A percentile compares a stretch with the other conserved stretches of the same genome.
Evolutionary conservation across 306 rosid species (phyloP).

Genomic region (Nissolia schottii): DNA sequence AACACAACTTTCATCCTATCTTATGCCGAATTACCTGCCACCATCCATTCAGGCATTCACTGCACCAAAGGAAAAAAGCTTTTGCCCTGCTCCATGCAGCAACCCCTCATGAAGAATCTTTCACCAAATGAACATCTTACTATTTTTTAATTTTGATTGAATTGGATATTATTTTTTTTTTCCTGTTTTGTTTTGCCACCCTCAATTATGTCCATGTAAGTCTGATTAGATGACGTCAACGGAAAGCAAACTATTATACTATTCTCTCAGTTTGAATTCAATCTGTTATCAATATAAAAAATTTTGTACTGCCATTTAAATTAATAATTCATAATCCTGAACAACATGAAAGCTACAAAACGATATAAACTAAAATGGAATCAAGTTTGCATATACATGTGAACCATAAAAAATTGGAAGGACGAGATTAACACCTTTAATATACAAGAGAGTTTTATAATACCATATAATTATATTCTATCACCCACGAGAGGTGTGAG

Average conservation of each 20-base stretch:
- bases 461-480: too few species aligned
- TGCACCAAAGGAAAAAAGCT: background rate
- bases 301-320: background rate
- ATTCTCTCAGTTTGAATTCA: background rate
- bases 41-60: background rate
- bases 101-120: background rate
- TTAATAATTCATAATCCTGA: background rate
- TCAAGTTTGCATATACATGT: background rate
- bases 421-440: too few species aligned
- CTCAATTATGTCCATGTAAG: background rate
- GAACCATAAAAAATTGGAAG: background rate
- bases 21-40: slow-evolving; percentile 9
- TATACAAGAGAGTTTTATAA: too few species aligned
- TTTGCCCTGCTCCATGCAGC: slow-evolving; percentile 15
- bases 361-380: background rate
- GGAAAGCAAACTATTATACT: background rate
- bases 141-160: background rate
- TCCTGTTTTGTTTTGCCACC: background rate
- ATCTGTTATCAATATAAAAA: background rate
- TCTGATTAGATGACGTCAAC: background rate
- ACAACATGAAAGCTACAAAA: background rate
- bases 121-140: slow-evolving; percentile 4
- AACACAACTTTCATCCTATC: background rate
- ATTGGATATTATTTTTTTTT: too few species aligned
- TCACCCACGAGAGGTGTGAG: too few species aligned